Evolutionary conservation across 345 rosid species (phyloP).

Genomic region (Eucalyptus viminalis): DNA sequence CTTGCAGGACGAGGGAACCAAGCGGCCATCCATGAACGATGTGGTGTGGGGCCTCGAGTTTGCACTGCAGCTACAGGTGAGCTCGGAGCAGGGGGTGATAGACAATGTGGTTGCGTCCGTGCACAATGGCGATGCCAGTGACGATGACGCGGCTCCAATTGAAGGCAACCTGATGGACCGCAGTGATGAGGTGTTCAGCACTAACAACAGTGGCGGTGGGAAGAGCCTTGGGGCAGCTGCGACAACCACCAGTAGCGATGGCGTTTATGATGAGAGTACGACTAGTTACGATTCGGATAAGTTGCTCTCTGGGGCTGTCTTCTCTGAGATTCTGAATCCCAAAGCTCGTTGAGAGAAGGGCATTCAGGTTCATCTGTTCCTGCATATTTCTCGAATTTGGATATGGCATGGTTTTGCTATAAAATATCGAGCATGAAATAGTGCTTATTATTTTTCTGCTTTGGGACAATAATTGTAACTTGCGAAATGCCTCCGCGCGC

Average conservation of each 20-base stretch:
- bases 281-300: not conserved
- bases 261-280: not conserved
- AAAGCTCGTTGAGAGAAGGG: constrained; percentile 6
- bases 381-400: not conserved
- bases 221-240: not conserved
- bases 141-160: not conserved
- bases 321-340: constrained; percentile 9
- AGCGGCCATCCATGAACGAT: constrained; percentile 29
- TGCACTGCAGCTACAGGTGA: constrained; percentile 12
- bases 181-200: not conserved
- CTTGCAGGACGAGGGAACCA: constrained; percentile 8
- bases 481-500: not conserved
- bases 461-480: not conserved
- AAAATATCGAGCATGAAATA: not conserved
- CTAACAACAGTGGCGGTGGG: not conserved
- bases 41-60: constrained; percentile 22
- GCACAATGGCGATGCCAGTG: not conserved
- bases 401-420: not conserved
- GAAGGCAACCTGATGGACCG: not conserved
- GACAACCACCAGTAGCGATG: not conserved
- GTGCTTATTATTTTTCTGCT: not conserved
- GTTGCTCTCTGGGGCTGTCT: not conserved
- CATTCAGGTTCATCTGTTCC: not conserved
- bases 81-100: not conserved
- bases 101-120: not conserved